phyloP scores from a whole-genome alignment of 202 grass and related monocot genomes.

The Zoysia matrella region DNA sequence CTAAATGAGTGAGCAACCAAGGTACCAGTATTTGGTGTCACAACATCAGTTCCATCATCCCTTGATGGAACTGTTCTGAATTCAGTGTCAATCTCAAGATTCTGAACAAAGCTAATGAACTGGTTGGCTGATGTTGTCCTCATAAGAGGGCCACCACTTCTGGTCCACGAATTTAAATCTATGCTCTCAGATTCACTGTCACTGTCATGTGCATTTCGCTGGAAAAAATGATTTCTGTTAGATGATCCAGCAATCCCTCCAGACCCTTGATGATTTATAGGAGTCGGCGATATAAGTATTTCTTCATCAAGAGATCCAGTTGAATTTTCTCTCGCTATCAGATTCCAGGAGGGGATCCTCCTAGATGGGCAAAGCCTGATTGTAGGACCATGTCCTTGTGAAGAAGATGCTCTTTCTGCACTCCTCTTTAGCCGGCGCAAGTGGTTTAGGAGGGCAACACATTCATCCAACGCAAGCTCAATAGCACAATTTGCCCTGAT shows the following conservation, averaged over 20 bases:
- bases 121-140: slow-evolving; percentile 80
- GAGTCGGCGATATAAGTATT: slow-evolving; percentile 55
- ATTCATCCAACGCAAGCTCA: slow-evolving; percentile 94
- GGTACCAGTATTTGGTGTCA: slow-evolving; percentile 44
- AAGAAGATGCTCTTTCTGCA: slow-evolving; percentile 59
- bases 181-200: slow-evolving; percentile 94
- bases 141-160: slow-evolving; percentile 92
- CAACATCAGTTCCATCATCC: slow-evolving; percentile 47
- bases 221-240: slow-evolving; percentile 48
- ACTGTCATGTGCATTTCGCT: slow-evolving; percentile 65
- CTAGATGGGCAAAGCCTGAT: slow-evolving; percentile 82
- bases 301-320: slow-evolving; percentile 89
- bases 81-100: slow-evolving; percentile 78
- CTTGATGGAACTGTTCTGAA: slow-evolving; percentile 47
- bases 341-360: slow-evolving; percentile 97
- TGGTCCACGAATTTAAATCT: slow-evolving; percentile 88
- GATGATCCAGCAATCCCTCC: slow-evolving; percentile 42
- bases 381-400: slow-evolving; percentile 46
- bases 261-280: slow-evolving; percentile 51
- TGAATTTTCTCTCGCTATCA: slow-evolving; percentile 97
- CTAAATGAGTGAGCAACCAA: slow-evolving; percentile 38
- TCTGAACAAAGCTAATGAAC: slow-evolving; percentile 93
- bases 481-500: slow-evolving; percentile 94
- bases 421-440: slow-evolving; percentile 79
- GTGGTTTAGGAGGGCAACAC: slow-evolving; percentile 80